Percentiles rank a stretch among this genome's conserved stretches.
These are phyloP conservation scores for Rhodofomes roseus DNA, from an alignment of 1,284 basidiomycete species.

Conservation along the genomic window DNA sequence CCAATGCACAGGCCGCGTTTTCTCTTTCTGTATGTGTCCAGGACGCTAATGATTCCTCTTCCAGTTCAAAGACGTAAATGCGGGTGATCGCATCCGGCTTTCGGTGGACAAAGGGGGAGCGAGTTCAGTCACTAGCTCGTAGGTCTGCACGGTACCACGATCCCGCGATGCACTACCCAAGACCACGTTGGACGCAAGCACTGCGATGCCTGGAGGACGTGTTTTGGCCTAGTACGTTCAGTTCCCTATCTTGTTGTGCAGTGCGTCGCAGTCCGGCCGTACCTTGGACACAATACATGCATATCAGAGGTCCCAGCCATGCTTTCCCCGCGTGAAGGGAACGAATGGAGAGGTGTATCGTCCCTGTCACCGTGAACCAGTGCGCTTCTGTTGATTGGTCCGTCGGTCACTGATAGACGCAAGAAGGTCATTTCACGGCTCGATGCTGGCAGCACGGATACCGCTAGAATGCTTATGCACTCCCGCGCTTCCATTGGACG, in stretches of 20 bases:
- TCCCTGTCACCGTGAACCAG: background rate
- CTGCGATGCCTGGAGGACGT: background rate
- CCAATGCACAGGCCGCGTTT: background rate
- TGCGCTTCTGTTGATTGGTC: background rate
- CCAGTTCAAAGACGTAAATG: conserved; percentile 63
- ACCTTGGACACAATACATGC: background rate
- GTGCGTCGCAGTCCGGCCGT: background rate
- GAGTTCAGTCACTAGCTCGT: conserved; percentile 17
- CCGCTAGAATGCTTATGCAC: background rate
- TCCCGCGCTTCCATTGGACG: background rate
- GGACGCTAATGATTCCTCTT: conserved; percentile 3
- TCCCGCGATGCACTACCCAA: background rate
- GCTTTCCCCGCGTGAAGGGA: background rate
- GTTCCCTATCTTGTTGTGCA: background rate
- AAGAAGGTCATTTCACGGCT: background rate
- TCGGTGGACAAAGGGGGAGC: conserved; percentile 58
- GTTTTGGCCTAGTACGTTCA: background rate
- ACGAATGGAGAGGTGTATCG: conserved; percentile 1
- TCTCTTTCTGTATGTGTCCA: background rate
- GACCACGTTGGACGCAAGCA: background rate
- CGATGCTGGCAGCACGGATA: background rate
- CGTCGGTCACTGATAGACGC: conserved; percentile 1
- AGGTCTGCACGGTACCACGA: background rate
- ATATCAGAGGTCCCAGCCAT: background rate
- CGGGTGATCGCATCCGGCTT: conserved; percentile 55